Percentiles rank a stretch among this genome's conserved stretches.
Conservation (phyloP, 768 basidiomycete genomes). For the Auriscalpium orientale region DNA sequence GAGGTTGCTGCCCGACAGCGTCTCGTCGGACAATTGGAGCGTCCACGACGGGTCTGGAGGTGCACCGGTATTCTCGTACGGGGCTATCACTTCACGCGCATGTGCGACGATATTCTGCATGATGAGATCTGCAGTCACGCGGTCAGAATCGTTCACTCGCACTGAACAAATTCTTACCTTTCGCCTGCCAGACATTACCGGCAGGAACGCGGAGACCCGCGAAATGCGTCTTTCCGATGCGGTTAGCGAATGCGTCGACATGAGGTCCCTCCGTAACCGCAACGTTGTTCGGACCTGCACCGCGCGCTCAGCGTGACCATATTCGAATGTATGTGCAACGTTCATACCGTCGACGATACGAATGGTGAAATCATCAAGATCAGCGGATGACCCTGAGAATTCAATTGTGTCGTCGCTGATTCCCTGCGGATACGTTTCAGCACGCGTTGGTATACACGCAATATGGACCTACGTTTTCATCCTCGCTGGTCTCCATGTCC, state of each 20-base stretch:
- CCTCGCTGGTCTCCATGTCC: slow-evolving; percentile 69
- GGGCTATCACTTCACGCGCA: slow-evolving; percentile 45
- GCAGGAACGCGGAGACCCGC: slow-evolving; percentile 52
- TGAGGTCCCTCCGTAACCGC: slow-evolving; percentile 47
- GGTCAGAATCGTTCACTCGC: not conserved
- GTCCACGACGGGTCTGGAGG: slow-evolving; percentile 77
- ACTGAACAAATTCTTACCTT: slow-evolving; percentile 38
- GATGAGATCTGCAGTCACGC: slow-evolving; percentile 45
- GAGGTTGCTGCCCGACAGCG: slow-evolving; percentile 66
- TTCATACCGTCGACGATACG: slow-evolving; percentile 67
- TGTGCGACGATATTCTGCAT: slow-evolving; percentile 49
- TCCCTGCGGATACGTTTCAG: slow-evolving; percentile 42
- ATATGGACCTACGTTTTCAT: slow-evolving; percentile 53
- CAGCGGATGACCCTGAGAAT: slow-evolving; percentile 66
- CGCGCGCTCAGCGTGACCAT: not conserved
- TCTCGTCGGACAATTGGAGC: slow-evolving; percentile 69
- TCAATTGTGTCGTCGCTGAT: slow-evolving; percentile 53
- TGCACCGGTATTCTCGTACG: slow-evolving; percentile 45
- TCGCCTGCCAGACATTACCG: slow-evolving; percentile 78
- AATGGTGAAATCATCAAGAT: slow-evolving; percentile 78
- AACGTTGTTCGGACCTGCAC: slow-evolving; percentile 51
- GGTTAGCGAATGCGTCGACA: slow-evolving; percentile 47
- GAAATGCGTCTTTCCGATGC: slow-evolving; percentile 65
- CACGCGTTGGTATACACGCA: not conserved
- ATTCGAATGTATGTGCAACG: not conserved